Percentiles rank a stretch among this genome's conserved stretches.
These are phyloP conservation scores for Perilla frutescens DNA, from an alignment of 257 asterid species.

Conservation along the genomic window DNA sequence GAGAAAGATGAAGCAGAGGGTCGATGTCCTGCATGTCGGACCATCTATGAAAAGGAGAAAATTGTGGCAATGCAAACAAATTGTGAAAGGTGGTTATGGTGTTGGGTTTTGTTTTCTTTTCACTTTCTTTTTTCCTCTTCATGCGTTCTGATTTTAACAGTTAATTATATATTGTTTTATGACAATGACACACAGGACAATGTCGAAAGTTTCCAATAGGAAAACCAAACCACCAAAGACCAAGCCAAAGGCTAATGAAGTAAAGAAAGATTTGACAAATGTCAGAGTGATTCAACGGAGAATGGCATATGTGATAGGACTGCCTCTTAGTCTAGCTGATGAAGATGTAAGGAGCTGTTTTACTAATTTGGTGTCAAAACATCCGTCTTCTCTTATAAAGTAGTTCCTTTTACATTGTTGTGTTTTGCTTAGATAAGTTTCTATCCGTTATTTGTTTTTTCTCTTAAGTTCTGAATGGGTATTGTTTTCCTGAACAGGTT, in stretches of 20 bases:
- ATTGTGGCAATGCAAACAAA: slow-evolving; percentile 80
- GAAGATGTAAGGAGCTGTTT: slow-evolving; percentile 71
- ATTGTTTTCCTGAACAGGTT: slow-evolving; percentile 55
- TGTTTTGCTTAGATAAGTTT: slow-evolving; percentile 23
- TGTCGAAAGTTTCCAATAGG: slow-evolving; percentile 55
- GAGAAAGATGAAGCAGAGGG: slow-evolving; percentile 87
- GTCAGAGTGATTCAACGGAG: slow-evolving; percentile 93
- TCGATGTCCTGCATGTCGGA: slow-evolving; percentile 93
- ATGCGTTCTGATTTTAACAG: slow-evolving; percentile 27
- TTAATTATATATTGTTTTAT: slow-evolving; percentile 23
- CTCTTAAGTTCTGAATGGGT: slow-evolving; percentile 33
- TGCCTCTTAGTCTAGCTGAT: slow-evolving; percentile 90
- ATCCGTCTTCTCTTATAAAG: slow-evolving; percentile 6
- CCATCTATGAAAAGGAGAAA: slow-evolving; percentile 85
- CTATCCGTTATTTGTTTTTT: slow-evolving; percentile 1
- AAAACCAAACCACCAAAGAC: slow-evolving; percentile 79
- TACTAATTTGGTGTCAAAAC: slow-evolving; percentile 7
- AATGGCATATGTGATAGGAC: slow-evolving; percentile 94
- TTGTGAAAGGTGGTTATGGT: slow-evolving; percentile 62
- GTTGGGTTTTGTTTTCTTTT: slow-evolving; percentile 2
- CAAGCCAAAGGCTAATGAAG: slow-evolving; percentile 79
- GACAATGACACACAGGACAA: slow-evolving; percentile 49
- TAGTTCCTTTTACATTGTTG: background rate
- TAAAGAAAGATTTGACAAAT: slow-evolving; percentile 79
- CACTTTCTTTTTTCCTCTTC: slow-evolving; percentile 24